These are phyloP conservation scores for Blastobotrys serpentis DNA, from an alignment of 1,139 yeast genomes.

Conservation along the genomic window DNA sequence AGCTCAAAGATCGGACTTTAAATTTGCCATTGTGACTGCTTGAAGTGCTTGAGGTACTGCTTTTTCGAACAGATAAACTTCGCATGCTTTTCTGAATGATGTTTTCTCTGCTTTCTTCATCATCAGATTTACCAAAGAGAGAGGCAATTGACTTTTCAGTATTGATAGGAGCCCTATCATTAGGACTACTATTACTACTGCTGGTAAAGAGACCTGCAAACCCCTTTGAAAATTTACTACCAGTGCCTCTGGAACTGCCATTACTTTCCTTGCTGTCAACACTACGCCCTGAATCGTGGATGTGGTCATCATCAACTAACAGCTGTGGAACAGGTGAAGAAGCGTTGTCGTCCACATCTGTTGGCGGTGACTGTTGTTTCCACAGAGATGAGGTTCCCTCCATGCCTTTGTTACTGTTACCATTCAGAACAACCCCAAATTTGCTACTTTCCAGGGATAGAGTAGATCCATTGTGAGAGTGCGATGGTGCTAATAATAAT, in stretches of 20 bases:
- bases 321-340: conserved; percentile 9
- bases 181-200: conserved; percentile 16
- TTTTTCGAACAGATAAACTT: conserved; percentile 26
- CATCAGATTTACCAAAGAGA: conserved; percentile 28
- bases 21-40: conserved; percentile 18
- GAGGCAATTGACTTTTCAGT: conserved; percentile 29
- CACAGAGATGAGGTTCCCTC: conserved; percentile 5
- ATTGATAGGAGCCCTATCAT: conserved; percentile 9
- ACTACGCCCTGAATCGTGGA: conserved; percentile 16
- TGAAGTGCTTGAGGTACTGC: conserved; percentile 9
- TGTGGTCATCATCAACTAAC: conserved; percentile 8
- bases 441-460: conserved; percentile 17
- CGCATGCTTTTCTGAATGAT: conserved; percentile 36
- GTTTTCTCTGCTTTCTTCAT: conserved; percentile 24
- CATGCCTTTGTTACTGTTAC: background rate
- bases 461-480: conserved; percentile 20
- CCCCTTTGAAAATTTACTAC: conserved; percentile 27
- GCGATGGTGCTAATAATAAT: conserved; percentile 13
- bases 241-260: conserved; percentile 9
- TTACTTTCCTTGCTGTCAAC: conserved; percentile 22
- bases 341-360: too few relatives aligned
- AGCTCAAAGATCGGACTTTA: conserved; percentile 31
- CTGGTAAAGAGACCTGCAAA: conserved; percentile 30
- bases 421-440: conserved; percentile 14
- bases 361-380: background rate